Base-by-base conservation (phyloP, 1,284 basidiomycete species). In the Moesziomyces sp. region DNA sequence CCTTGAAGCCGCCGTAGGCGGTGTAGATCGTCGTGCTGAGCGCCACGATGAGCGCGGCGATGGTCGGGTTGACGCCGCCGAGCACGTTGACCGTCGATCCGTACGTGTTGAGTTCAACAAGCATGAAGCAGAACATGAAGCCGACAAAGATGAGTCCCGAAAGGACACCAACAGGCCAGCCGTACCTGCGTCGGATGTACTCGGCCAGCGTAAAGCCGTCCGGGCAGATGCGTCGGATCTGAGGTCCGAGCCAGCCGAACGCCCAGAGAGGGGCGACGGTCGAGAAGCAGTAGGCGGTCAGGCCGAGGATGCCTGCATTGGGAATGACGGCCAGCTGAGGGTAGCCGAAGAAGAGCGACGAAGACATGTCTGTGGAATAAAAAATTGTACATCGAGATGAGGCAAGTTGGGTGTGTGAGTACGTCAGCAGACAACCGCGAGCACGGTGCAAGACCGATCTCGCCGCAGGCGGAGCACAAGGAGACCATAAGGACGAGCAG, bases 61-160 rank as follows among this genome's bases (percentile, higher is more conserved):
- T 53, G 23, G 81, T 81, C 13, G 78, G 71, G 52, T 78, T 74
- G 52, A 82, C 76, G 23, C 74, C 74, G 18, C 79, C 79, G 5
- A 82, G 70, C 34, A 70, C 50, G 46, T 61, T 54, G 24, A 80
- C 76, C 4, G 83, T 75, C 3, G 75, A 76, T 30, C 80, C 80
- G 52, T 84, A 83, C 9, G 81, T 84, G 65, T 83, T 84, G 69
- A 84, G 77, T 62, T 84, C 82, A 58, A 79, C 77, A 28, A 83
- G 73, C 81, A 83, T 83, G 63, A 84, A 84, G 75, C 81, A 83
- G 50, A 84, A 77, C 81, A 84, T 84, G 67, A 84, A 84, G 8
- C 74, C 82, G 26, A 81, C 76, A 57, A 84, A 84, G 52, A 82
- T 76, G 13, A 83, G 34, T 8, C 72, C 79, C 23, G 77, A 75